A percentile compares a stretch with the other conserved stretches of the same genome.
These are phyloP conservation scores for Amanita jacksonii DNA, from an alignment of 768 basidiomycete species.

Conservation along the genomic window DNA sequence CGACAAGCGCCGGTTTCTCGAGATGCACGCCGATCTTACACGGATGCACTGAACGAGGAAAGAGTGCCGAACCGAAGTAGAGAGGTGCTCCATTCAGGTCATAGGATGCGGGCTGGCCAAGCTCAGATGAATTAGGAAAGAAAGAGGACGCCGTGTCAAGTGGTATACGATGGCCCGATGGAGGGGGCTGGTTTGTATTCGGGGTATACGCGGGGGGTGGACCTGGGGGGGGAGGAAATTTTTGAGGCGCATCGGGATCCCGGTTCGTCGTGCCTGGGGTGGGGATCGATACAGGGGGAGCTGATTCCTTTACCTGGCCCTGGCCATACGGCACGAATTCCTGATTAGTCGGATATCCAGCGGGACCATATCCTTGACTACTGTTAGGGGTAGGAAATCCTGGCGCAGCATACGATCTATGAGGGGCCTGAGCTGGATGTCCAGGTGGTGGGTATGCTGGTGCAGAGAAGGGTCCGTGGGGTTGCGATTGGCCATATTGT, in stretches of 20 bases:
- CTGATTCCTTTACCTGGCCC: too few species aligned
- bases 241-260: too few species aligned
- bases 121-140: conserved; percentile 34
- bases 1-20: conserved; percentile 37
- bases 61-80: conserved; percentile 66
- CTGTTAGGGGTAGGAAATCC: not conserved
- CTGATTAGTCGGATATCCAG: too few species aligned
- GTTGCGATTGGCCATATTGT: too few species aligned
- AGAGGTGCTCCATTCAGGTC: conserved; percentile 57
- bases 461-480: too few species aligned
- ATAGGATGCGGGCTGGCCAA: conserved; percentile 40
- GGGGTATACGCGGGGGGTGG: not conserved
- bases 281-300: too few species aligned
- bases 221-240: too few species aligned
- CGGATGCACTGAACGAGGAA: conserved; percentile 64
- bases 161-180: conserved; percentile 61
- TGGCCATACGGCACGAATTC: too few species aligned
- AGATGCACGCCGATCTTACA: conserved; percentile 70
- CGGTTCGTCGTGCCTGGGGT: too few species aligned
- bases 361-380: not conserved
- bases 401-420: not conserved
- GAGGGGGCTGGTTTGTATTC: conserved; percentile 25
- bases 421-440: too few species aligned
- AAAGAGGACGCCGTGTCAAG: conserved; percentile 27
- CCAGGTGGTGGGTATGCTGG: too few species aligned